Conservation (phyloP, 768 basidiomycete genomes). For the Russula olivacea region DNA sequence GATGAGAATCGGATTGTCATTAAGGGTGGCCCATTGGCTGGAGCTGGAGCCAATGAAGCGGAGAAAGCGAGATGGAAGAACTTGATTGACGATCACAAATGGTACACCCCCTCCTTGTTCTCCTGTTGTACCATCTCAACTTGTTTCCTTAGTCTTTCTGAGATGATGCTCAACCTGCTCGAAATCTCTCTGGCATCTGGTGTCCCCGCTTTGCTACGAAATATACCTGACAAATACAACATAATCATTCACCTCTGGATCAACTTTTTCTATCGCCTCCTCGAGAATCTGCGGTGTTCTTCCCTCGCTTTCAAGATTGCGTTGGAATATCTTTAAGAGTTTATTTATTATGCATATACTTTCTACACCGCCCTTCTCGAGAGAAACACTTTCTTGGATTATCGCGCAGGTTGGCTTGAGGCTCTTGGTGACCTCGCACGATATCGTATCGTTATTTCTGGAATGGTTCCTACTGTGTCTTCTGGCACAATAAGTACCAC, state of each 20-base stretch:
- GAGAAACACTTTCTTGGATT: slow-evolving; percentile 59
- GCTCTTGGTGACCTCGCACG: slow-evolving; percentile 93
- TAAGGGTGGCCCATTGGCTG: slow-evolving; percentile 26
- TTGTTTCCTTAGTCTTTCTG: too few relatives aligned
- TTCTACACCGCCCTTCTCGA: slow-evolving; percentile 91
- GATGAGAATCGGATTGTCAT: slow-evolving; percentile 38
- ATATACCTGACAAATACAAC: slow-evolving; percentile 91
- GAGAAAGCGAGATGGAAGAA: too few relatives aligned
- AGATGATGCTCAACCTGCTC: too few relatives aligned
- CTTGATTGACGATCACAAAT: too few relatives aligned
- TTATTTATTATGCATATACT: slow-evolving; percentile 91
- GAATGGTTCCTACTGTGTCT: too few relatives aligned
- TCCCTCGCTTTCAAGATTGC: slow-evolving; percentile 65
- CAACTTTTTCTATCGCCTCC: slow-evolving; percentile 80
- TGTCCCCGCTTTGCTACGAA: slow-evolving; percentile 79
- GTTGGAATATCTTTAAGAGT: slow-evolving; percentile 88
- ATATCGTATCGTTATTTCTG: slow-evolving; percentile 55
- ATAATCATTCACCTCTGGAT: slow-evolving; percentile 93
- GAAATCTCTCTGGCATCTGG: slow-evolving; percentile 82
- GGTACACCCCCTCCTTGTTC: too few relatives aligned
- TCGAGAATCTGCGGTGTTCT: slow-evolving; percentile 84
- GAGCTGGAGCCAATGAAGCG: too few relatives aligned
- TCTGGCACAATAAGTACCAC: slow-evolving; percentile 14
- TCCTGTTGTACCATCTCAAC: too few relatives aligned
- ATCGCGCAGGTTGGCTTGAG: slow-evolving; percentile 88